Conservation (phyloP, 441 rosid genomes). For the Hura crepitans region DNA sequence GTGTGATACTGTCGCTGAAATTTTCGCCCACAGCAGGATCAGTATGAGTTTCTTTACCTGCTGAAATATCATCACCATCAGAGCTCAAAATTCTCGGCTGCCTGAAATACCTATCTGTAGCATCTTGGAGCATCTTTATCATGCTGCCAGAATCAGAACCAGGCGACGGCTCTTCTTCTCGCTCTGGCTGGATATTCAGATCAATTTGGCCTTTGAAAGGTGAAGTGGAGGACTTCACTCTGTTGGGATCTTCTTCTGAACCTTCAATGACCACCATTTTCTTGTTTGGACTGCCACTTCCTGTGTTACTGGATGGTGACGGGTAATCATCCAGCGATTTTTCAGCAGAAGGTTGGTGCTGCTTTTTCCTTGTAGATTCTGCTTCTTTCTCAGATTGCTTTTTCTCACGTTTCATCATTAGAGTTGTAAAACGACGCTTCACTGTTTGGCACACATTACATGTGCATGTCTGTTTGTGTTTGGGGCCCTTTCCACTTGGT, state of each 20-base stretch:
- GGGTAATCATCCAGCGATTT: slow-evolving; percentile 42
- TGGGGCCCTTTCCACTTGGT: slow-evolving; percentile 94
- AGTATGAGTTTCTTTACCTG: slow-evolving; percentile 23
- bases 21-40: slow-evolving; percentile 30
- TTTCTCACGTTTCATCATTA: slow-evolving; percentile 82
- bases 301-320: slow-evolving; percentile 35
- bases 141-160: slow-evolving; percentile 44
- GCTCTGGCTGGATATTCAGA: slow-evolving; percentile 86
- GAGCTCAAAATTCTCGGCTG: slow-evolving; percentile 38
- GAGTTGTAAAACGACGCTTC: slow-evolving; percentile 86
- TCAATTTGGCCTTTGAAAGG: slow-evolving; percentile 78
- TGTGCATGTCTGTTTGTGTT: slow-evolving; percentile 70
- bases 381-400: slow-evolving; percentile 63
- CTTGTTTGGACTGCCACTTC: slow-evolving; percentile 40
- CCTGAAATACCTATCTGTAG: slow-evolving; percentile 35
- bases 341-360: slow-evolving; percentile 33
- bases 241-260: slow-evolving; percentile 44
- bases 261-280: slow-evolving; percentile 40
- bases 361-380: slow-evolving; percentile 45
- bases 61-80: slow-evolving; percentile 26
- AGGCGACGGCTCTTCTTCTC: slow-evolving; percentile 72
- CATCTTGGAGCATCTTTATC: slow-evolving; percentile 48
- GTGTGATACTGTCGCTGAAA: slow-evolving; percentile 3
- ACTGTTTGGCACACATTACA: slow-evolving; percentile 90
- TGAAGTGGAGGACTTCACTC: slow-evolving; percentile 41